Conservation (phyloP, 805 yeast species). For the Metschnikowia rubicola region DNA sequence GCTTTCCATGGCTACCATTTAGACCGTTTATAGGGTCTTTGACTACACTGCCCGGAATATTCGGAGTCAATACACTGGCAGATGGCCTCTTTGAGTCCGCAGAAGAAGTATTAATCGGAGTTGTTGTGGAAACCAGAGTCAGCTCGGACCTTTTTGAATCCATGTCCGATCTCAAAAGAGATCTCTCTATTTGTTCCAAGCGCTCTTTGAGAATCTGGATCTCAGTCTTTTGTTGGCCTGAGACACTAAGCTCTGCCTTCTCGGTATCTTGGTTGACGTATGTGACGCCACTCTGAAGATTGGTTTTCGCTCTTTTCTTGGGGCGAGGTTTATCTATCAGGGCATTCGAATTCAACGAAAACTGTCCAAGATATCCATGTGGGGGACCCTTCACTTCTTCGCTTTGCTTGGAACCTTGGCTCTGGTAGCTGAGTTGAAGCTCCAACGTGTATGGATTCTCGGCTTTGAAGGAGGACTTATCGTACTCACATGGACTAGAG, state of each 20-base stretch:
- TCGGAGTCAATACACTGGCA: too few relatives aligned
- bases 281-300: neutral
- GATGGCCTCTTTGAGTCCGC: too few relatives aligned
- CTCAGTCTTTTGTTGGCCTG: conserved; percentile 10
- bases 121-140: neutral
- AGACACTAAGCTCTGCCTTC: neutral
- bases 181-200: conserved; percentile 15
- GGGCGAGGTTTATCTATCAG: neutral
- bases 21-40: too few relatives aligned
- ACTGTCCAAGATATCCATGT: conserved; percentile 1
- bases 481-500: conserved; percentile 21
- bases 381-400: neutral
- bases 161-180: conserved; percentile 6
- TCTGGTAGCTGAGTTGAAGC: conserved; percentile 6
- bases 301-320: neutral
- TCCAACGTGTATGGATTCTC: conserved; percentile 13
- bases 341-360: neutral
- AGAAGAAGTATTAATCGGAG: too few relatives aligned
- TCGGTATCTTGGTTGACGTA: neutral
- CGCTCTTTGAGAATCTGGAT: conserved; percentile 17
- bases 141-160: neutral
- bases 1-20: too few relatives aligned
- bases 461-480: conserved; percentile 8
- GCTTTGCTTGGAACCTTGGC: neutral
- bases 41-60: too few relatives aligned